Conservation (phyloP, 2,329 filamentous ascomycete species). For the Scopulariopsis brevicaulis region DNA sequence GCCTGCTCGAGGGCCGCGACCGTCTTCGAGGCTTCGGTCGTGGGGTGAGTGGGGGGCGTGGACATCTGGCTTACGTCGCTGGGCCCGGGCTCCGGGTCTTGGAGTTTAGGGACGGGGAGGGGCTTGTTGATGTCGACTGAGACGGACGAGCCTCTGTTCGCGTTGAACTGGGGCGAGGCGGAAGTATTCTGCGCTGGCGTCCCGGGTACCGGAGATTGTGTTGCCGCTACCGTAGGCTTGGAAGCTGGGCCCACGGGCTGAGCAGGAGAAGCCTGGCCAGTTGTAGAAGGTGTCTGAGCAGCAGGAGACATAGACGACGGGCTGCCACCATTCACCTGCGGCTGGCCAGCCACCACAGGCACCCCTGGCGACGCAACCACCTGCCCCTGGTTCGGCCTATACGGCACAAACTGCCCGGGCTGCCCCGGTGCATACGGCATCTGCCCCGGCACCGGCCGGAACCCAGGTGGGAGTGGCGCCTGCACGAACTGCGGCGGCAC, state of each 20-base stretch:
- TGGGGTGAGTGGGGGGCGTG: neutral
- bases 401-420: neutral
- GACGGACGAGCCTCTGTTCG: neutral
- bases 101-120: neutral
- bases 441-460: neutral
- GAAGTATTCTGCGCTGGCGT: neutral
- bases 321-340: neutral
- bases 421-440: neutral
- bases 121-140: neutral
- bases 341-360: neutral
- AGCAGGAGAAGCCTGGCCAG: neutral
- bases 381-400: neutral
- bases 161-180: neutral
- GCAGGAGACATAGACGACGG: neutral
- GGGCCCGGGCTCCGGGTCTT: neutral
- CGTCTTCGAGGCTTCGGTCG: neutral
- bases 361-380: too few relatives aligned
- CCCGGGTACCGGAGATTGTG: neutral
- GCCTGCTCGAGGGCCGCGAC: neutral
- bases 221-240: neutral
- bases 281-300: neutral
- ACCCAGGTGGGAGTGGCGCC: neutral
- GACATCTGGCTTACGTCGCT: neutral
- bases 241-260: neutral
- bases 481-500: neutral